Evolutionary conservation across 345 rosid species (phyloP), one percentile per base, ranked within the genome.

Genomic region (Hevea brasiliensis): DNA sequence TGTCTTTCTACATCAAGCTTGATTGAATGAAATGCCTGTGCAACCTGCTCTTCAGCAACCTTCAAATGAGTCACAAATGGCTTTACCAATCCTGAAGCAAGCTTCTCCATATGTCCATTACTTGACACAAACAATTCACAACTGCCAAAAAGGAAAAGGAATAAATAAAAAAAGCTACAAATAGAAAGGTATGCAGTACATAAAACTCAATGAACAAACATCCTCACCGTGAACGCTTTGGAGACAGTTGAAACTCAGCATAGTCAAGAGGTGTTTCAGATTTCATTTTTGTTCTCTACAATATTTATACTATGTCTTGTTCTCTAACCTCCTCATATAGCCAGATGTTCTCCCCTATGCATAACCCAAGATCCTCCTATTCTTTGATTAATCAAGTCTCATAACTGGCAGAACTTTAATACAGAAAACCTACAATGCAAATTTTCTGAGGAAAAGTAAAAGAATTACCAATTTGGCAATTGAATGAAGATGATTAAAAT

Each of bases 171-270:
- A 69, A 47, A 70, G 64, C 42, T 48, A 50, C 12, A 68, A 17
- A 44, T 1, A 65, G 60, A 73, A 70, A 67, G 23, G 41, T 20
- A 51, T 63, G 56, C 20, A 67, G 11, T 59, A 77, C 2, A 13
- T 21, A 44, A 72, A 80, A 56, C 51, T 42, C 70, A 56, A 37
- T 29, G 42, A 70, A 74, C 13, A 53, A 62, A 13, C 53, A 68
- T 58, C 66, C 85, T 66, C 71, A 95, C 99, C 96, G 80, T 29
- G 96, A 81, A 72, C 87, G 90, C 84, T 75, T 95, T 21, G 98
- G 99, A 0, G 98, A 92, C 74, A 95, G 89, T 73, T 91, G 96
- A 82, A 95, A 95, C 73, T 87, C 81, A 1, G 98, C 99, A 77
- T 84, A 85, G 68, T 95, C 98, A 79, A 95, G 87, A 56, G 85